Conservation (phyloP, 2,329 filamentous ascomycete species). For the Ceratocystis eucalypticola region DNA sequence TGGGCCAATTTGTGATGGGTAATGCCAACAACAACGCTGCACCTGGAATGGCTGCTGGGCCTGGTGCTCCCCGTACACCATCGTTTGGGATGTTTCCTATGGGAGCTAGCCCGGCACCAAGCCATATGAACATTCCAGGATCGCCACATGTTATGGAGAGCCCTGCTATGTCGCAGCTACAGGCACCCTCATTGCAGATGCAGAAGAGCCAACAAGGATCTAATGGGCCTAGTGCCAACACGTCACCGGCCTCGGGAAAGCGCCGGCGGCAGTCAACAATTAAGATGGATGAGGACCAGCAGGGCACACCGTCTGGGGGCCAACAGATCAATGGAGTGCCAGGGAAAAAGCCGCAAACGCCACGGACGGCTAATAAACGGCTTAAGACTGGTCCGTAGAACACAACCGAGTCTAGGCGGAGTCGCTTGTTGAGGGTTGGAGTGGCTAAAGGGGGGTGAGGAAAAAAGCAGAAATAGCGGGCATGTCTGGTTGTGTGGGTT, state of each 20-base stretch:
- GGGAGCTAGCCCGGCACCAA: slow-evolving; percentile 45
- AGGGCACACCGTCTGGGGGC: slow-evolving; percentile 33
- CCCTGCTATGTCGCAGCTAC: slow-evolving; percentile 48
- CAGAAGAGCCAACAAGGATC: slow-evolving; percentile 57
- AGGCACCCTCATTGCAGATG: slow-evolving; percentile 51
- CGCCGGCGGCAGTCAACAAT: slow-evolving; percentile 43
- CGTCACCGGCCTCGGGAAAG: slow-evolving; percentile 48
- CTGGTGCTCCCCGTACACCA: slow-evolving; percentile 35
- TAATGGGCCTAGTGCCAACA: slow-evolving; percentile 53
- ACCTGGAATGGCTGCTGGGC: slow-evolving; percentile 25
- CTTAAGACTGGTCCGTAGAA: slow-evolving; percentile 14
- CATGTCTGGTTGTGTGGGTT: no score
- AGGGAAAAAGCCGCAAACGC: slow-evolving; percentile 43
- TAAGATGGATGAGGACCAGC: slow-evolving; percentile 42
- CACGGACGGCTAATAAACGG: slow-evolving; percentile 32
- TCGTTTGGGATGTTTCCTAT: slow-evolving; percentile 45
- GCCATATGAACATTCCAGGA: slow-evolving; percentile 45
- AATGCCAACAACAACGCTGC: slow-evolving; percentile 36
- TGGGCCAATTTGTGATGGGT: slow-evolving; percentile 31
- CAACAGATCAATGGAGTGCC: slow-evolving; percentile 40
- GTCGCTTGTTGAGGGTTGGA: not conserved
- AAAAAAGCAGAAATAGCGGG: no score
- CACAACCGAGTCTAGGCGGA: not conserved
- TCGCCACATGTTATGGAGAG: slow-evolving; percentile 47
- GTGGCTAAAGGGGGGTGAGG: not conserved